Base-by-base conservation (phyloP, 805 yeast genomes). In the Candida nemodendra region DNA sequence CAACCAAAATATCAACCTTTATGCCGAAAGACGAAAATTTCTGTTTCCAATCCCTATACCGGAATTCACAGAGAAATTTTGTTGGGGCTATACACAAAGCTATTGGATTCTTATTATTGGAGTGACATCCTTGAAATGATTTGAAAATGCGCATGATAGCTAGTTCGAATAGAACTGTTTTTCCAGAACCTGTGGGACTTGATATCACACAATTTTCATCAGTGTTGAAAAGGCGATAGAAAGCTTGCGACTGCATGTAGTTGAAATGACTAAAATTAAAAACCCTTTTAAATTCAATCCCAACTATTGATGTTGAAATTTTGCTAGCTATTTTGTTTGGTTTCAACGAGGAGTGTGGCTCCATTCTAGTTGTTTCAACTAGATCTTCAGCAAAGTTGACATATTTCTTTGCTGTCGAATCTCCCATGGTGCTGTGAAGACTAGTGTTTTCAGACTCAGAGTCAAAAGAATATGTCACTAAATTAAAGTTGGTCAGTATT, bases 101-200 rank as follows among this genome's bases (percentile, higher is more conserved):
- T 48, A 65, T 68, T 7, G 59, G 39, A 33, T 61, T 59, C 14
- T 32, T 26, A 9, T 48, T 39, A 19, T 57, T 57, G n/a, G n/a
- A n/a, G n/a, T n/a, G n/a, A n/a, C n/a, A n/a, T n/a, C n/a, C n/a
- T n/a, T n/a, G n/a, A n/a, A n/a, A n/a, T n/a, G n/a, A n/a, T 9
- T 56, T 58, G 12, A 50, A 47, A 15, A 48, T 31, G 27, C 64
- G 53, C 16, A 73, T 42, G 2, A 77, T 72, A 0, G 80, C 78
- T 27, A 77, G 50, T 50, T 76, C 81, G 48, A 74, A 74, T 4
- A 76, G 51, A 0, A 68, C 78, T 0, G 81, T 75, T 45, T 77
- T 77, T 0, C 83, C 81, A 0, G 82, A 75, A 0, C 82, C 81
- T 0, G 81, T 74, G 1, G 83, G 82, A 4, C 81, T 62, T 27